Base-by-base conservation (phyloP, 768 basidiomycete genomes). In the Russula vinacea region DNA sequence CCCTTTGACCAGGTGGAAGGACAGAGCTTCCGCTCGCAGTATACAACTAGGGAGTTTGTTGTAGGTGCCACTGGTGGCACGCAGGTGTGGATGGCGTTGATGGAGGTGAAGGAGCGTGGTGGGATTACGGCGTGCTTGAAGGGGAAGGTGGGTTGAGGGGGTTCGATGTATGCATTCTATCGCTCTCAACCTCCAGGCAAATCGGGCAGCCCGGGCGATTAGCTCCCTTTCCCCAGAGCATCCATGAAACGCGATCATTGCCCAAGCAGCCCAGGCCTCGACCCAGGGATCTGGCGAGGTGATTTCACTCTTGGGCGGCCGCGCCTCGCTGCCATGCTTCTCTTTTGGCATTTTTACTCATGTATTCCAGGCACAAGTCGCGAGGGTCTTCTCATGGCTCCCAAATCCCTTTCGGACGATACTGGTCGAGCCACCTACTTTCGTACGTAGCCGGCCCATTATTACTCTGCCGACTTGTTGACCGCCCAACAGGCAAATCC, bases 311-410 rank as follows among this genome's bases (percentile, higher is more conserved):
- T 5, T 29, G 29, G 2, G 29, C 29, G 29, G 29, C 5, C 29
- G 29, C 29, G 29, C 29, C 29, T 29, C 29, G 29, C 29, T 5
- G 5, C 2, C 29, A 11, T 33, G 51, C 59, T 60, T 60, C 59
- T 60, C 7, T 53, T 24, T 52, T 60, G 33, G 44, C 19, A 26
- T 26, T 55, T 32, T 49, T 40, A 11, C n/a, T 45, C n/a, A 42
- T 58, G 62, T 2, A 63, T 58, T 58, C 62, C 62, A 63, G 62
- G 62, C 50, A 58, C 62, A 32, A n/a, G 2, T n/a, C 40, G 13
- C 50, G 9, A 53, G 51, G n/a, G 33, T 14, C 40, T 49, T 29
- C 37, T 50, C 9, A 40, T 40, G 24, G 33, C 57, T 39, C 47
- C 14, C 35, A 37, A 58, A 44, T 35, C 16, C 17, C 16, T 39